Conservation (phyloP, 2,329 filamentous ascomycete genomes). For the Pseudogymnoascus sp. region DNA sequence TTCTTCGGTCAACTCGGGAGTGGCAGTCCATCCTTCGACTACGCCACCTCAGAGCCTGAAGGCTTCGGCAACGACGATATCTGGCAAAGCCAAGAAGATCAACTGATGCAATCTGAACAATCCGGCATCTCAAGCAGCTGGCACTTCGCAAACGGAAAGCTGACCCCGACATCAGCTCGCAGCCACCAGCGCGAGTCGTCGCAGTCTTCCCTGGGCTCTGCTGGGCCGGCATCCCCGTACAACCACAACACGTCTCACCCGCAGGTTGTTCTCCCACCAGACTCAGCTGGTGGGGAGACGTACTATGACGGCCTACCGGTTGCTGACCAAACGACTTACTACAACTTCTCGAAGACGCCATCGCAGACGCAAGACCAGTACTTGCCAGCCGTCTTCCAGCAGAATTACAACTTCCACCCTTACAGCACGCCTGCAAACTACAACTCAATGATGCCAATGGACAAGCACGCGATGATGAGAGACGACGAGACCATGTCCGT, state of each 20-base stretch:
- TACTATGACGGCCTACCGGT: slow-evolving; percentile 34
- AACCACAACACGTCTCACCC: slow-evolving; percentile 49
- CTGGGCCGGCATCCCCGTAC: slow-evolving; percentile 53
- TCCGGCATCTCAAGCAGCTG: slow-evolving; percentile 19
- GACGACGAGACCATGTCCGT: slow-evolving; percentile 26
- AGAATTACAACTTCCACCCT: slow-evolving; percentile 36
- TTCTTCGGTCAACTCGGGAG: slow-evolving; percentile 1
- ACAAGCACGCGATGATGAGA: slow-evolving; percentile 17
- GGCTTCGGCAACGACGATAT: slow-evolving; percentile 6
- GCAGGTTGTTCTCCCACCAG: slow-evolving; percentile 39
- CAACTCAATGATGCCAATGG: slow-evolving; percentile 21
- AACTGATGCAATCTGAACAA: slow-evolving; percentile 26
- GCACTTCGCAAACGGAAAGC: slow-evolving; percentile 25
- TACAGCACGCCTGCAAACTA: slow-evolving; percentile 28
- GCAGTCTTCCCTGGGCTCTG: slow-evolving; percentile 52
- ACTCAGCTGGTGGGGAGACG: slow-evolving; percentile 38
- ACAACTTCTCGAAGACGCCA: slow-evolving; percentile 27
- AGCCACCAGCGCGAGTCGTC: slow-evolving; percentile 53
- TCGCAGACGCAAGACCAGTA: slow-evolving; percentile 27
- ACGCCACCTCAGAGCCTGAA: background rate
- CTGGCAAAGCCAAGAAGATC: background rate
- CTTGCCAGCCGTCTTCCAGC: slow-evolving; percentile 31
- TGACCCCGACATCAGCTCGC: slow-evolving; percentile 27
- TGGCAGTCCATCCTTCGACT: background rate
- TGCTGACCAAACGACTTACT: slow-evolving; percentile 32